Evolutionary conservation across 148 eudicot genomes (phyloP), one percentile per base, ranked within the genome.

Genomic region (Nepenthes gracilis): DNA sequence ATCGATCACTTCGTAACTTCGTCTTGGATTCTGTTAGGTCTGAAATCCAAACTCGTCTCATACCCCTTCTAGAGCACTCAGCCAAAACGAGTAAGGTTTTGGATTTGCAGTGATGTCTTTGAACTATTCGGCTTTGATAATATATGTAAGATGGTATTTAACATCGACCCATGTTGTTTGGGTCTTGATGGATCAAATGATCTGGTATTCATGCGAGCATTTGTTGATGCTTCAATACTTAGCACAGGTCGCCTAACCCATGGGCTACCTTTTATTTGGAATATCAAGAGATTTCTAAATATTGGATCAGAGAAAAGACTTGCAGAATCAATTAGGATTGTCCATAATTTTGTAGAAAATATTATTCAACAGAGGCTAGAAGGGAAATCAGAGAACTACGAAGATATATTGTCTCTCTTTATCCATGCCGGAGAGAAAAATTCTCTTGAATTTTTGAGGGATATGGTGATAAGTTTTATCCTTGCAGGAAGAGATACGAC

Each of bases 101-200:
- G 23, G 77, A 79, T 63, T 54, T 80, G 47, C 81, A 82, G 67
- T n/a, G 79, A 82, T 36, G 68, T 74, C 5, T 35, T 82, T 0
- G 77, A 72, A 43, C 65, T 64, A 58, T 79, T 82, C 48, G 74
- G 83, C 14, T 82, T 82, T 57, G 83, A 82, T 54, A 82, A 82
- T 66, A 77, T 77, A 43, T 67, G 70, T 34, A 59, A 60, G 12
- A 7, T 67, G 8, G 63, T 58, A 33, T 67, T 67, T 57, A 60
- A 60, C 8, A 37, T 67, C 12, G 70, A 67, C 55, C 70, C 70
- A 14, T 5, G 35, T 14, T 67, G 70, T 47, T 57, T 67, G 4
- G 48, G 55, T 1, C 3, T 14, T 0, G 38, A 23, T 33, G 58
- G 58, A 43, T 52, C 66, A 12, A 47, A 47, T 54, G 47, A 53